phyloP scores from a whole-genome alignment of 345 rosid genomes.

The Arabidopsis thaliana region DNA sequence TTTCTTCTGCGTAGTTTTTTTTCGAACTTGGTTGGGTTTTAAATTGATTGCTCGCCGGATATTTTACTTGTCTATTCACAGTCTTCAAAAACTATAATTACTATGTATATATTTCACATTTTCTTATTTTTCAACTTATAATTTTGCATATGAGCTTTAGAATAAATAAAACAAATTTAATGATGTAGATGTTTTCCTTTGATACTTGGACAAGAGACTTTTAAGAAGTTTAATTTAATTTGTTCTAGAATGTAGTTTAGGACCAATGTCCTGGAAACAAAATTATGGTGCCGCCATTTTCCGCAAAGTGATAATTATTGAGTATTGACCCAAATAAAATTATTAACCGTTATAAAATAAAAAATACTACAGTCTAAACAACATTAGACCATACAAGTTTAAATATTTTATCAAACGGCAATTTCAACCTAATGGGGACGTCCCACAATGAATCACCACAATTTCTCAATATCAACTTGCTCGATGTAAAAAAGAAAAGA shows the following conservation, averaged over 20 bases:
- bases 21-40: background rate
- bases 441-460: background rate
- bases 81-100: too few species aligned
- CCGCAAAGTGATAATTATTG: background rate
- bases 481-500: too few species aligned
- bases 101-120: too few species aligned
- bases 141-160: background rate
- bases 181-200: background rate
- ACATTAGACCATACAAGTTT: too few species aligned
- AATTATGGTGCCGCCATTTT: conserved; percentile 5
- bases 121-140: too few species aligned
- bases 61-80: background rate
- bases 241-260: background rate
- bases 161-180: too few species aligned
- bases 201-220: background rate
- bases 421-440: background rate
- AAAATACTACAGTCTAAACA: background rate
- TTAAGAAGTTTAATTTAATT: too few species aligned
- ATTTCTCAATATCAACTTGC: background rate
- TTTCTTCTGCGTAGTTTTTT: background rate
- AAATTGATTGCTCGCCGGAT: background rate
- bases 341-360: background rate
- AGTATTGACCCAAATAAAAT: background rate
- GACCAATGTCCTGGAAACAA: background rate
- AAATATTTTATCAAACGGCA: background rate